Percentiles rank a stretch among this genome's conserved stretches.
Conservation (phyloP, 345 rosid genomes). For the Acer yangbiense region DNA sequence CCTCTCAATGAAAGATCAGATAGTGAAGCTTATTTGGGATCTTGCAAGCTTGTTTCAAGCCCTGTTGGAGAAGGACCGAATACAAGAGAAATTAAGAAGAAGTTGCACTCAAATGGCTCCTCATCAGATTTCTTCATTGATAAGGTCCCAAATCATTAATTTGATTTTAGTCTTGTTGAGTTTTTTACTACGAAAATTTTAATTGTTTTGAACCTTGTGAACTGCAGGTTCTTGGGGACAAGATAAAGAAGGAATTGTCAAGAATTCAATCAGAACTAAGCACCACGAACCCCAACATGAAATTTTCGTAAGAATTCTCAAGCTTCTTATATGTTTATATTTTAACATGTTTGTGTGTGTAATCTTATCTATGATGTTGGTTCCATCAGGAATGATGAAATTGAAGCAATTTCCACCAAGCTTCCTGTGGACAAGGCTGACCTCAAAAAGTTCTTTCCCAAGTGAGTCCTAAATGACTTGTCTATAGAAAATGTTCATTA, state of each 20-base stretch:
- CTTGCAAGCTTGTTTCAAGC: constrained; percentile 37
- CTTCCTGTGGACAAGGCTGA: constrained; percentile 75
- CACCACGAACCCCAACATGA: constrained; percentile 53
- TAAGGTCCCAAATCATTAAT: constrained; percentile 40
- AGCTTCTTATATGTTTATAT: neutral
- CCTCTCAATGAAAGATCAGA: constrained; percentile 59
- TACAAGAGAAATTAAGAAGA: constrained; percentile 63
- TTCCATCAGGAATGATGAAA: constrained; percentile 59
- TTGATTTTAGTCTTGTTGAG: neutral
- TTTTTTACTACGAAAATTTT: neutral
- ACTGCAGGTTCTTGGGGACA: constrained; percentile 64
- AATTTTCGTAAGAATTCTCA: constrained; percentile 56
- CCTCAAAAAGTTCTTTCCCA: constrained; percentile 70
- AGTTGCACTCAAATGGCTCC: constrained; percentile 63
- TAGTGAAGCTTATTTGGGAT: constrained; percentile 34
- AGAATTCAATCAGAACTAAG: constrained; percentile 65
- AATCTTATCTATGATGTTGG: constrained; percentile 7
- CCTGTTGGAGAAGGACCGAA: constrained; percentile 67
- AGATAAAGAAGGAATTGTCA: constrained; percentile 69
- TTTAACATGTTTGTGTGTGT: neutral
- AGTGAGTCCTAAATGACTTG: constrained; percentile 39
- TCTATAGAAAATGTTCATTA: neutral
- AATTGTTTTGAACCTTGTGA: neutral
- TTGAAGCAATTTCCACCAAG: constrained; percentile 79
- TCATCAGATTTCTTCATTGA: constrained; percentile 77